phyloP scores from a whole-genome alignment of 169 alveolate species.

The Plasmodium berghei region DNA sequence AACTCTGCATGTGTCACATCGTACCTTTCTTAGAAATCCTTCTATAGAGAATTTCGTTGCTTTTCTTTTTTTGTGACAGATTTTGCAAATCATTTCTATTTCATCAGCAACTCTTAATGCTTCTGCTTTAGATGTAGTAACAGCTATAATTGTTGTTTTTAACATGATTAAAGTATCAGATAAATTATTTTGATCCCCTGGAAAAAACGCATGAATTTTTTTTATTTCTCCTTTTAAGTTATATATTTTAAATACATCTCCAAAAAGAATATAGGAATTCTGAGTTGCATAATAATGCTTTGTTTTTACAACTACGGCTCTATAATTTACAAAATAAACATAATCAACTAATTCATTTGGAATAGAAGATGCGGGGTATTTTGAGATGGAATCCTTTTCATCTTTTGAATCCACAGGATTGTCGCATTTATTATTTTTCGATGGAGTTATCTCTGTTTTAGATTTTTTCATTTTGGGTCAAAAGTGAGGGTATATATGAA shows the following conservation, averaged over 20 bases:
- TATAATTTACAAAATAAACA: constrained; percentile 52
- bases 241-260: constrained; percentile 71
- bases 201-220: constrained; percentile 66
- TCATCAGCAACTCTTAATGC: constrained; percentile 61
- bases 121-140: constrained; percentile 58
- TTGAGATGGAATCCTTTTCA: constrained; percentile 1
- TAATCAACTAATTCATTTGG: constrained; percentile 18
- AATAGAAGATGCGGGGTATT: background rate
- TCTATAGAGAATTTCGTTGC: constrained; percentile 69
- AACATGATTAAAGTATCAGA: constrained; percentile 58
- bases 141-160: constrained; percentile 54
- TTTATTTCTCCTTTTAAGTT: constrained; percentile 61
- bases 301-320: constrained; percentile 66
- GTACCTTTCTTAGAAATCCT: constrained; percentile 46
- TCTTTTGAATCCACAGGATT: constrained; percentile 10
- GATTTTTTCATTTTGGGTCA: constrained; percentile 27
- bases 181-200: constrained; percentile 62
- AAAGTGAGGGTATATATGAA: background rate
- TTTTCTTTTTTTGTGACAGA: constrained; percentile 61
- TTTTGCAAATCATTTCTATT: constrained; percentile 58
- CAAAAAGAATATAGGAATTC: constrained; percentile 53
- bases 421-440: constrained; percentile 31
- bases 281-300: constrained; percentile 56
- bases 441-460: constrained; percentile 22
- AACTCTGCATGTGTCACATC: constrained; percentile 70